Base-by-base conservation (phyloP, 345 rosid genomes). In the Moricandia moricandioides region DNA sequence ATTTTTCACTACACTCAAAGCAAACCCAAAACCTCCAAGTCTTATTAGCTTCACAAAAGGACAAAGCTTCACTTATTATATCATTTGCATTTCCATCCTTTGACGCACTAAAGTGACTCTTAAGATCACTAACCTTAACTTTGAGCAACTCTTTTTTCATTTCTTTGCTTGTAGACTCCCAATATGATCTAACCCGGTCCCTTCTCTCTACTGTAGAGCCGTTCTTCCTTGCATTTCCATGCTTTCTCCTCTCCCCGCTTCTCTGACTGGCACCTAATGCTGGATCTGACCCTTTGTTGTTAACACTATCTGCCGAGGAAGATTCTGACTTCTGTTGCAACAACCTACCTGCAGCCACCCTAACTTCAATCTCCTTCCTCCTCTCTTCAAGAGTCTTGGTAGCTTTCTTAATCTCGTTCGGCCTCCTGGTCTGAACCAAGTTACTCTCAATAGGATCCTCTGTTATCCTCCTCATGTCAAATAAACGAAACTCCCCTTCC, bases 391-490 rank as follows among this genome's bases (percentile, higher is more conserved):
- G 31, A 29, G 31, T 29, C 31, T 33, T 43, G 49, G 49, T 85
- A 29, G 96, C 98, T 75, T 90, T 95, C 81, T 88, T 92, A 75
- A 95, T 90, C 88, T 95, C 99, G 67, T 95, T 90, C 0, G 97
- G 94, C 77, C 97, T 86, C 83, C 91, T 88, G 13, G 87, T 47
- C 74, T 88, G 93, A 67, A 87, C 82, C 70, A 85, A 79, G 82
- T 88, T 83, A 80, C 81, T 83, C 82, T 92, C 99, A 87, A 95
- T 89, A 1, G 97, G 97, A 80, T 92, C 99, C 79, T 92, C 94
- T 0, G 88, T 30, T n/a, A 83, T 83, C 77, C 96, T 83, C 78
- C 92, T 76, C 8, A 92, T 74, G 8, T 93, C 94, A 40, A 95
- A 88, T 5, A 43, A 43, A 14, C 49, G 49, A 43, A 43, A 13